Conservation (phyloP, 164 flowering plant genomes). For the grape (Vitis vinifera) region ASM3070453v1 NC_081818.1:21838501-21839000, state of each 20-base stretch:
- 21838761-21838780: background rate
- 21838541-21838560: background rate
- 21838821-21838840: constrained; percentile 20
- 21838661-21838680: too few relatives aligned
- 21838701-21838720: too few relatives aligned
- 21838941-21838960: constrained; percentile 18
- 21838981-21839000: constrained; percentile 1
- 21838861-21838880: constrained; percentile 19
- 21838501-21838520: constrained; percentile 20
- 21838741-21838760: too few relatives aligned
- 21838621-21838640: too few relatives aligned
- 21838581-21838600: too few relatives aligned
- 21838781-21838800: constrained; percentile 10
- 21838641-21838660: too few relatives aligned
- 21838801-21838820: constrained; percentile 23
- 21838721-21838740: too few relatives aligned
- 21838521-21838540: constrained; percentile 21
- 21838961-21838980: constrained; percentile 18
- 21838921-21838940: constrained; percentile 25
- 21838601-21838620: too few relatives aligned
- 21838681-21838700: too few relatives aligned
- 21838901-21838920: constrained; percentile 18
- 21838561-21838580: too few relatives aligned
- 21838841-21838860: constrained; percentile 18
- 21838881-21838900: constrained; percentile 13